Conservation (phyloP, 164 flowering plant species). For the Kingdonia uniflora region DNA sequence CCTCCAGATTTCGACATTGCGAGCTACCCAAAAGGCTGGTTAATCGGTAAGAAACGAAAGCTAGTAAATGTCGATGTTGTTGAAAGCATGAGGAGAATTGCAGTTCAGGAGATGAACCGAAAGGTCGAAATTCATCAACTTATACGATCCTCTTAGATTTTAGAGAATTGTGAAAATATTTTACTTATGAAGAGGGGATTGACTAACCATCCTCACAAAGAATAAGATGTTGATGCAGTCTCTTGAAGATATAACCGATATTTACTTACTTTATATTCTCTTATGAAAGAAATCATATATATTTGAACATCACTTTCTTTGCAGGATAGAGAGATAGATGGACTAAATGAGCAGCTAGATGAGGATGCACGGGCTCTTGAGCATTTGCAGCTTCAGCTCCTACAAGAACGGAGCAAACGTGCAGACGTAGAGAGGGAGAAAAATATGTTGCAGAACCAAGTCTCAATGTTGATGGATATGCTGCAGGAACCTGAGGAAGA, state of each 20-base stretch:
- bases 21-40: conserved; percentile 75
- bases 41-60: conserved; percentile 93
- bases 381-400: conserved; percentile 77
- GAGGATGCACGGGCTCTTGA: conserved; percentile 66
- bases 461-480: conserved; percentile 84
- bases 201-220: too few species aligned
- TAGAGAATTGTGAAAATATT: too few species aligned
- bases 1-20: conserved; percentile 94
- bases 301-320: conserved; percentile 3
- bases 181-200: too few species aligned
- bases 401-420: conserved; percentile 71
- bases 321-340: conserved; percentile 86
- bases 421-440: conserved; percentile 69
- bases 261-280: too few species aligned
- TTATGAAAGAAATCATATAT: too few species aligned
- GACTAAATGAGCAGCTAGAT: conserved; percentile 78
- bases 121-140: conserved; percentile 36
- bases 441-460: conserved; percentile 53
- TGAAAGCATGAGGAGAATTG: conserved; percentile 91
- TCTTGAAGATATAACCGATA: too few species aligned
- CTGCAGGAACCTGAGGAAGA: conserved; percentile 44
- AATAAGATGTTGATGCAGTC: too few species aligned
- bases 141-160: too few species aligned
- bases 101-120: conserved; percentile 92
- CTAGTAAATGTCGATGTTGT: conserved; percentile 97